Base-by-base conservation (phyloP, 2,329 filamentous ascomycete genomes). In the Penicillium sp. region DNA sequence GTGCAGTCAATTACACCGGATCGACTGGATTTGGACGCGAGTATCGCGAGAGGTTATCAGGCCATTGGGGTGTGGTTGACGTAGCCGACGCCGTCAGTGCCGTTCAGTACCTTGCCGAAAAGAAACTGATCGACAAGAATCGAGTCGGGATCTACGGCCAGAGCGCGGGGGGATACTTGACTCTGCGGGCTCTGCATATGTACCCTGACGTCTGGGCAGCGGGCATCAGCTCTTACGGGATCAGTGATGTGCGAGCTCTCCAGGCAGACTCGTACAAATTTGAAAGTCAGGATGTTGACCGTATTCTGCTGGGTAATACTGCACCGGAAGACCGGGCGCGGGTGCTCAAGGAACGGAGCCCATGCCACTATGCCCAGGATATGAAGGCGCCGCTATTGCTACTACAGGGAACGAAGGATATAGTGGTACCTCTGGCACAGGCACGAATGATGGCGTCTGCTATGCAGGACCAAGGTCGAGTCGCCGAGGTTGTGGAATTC, bases 371-470 rank as follows among this genome's bases (percentile, higher is more conserved):
- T 45, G 79, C 76, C 0, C 69, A 75, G n/a, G 70, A 72, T 46
- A 81, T 83, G 47, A 69, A 67, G 32, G 68, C 77, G 2, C 80
- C 81, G 1, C 61, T 86, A 18, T 64, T 85, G 29, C 66, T 87
- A n/a, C 58, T 86, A 4, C 80, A 85, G 18, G 84, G 84, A 0
- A 74, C 73, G 2, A 69, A 69, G 3, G 84, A 87, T 58, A 78
- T 77, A 33, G 77, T 86, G 1, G 84, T 86, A 13, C 84, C 83
- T 0, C 64, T 81, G n/a, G 72, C 76, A 13, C 84, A 87, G 62
- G 80, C 80, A 2, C 68, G 75, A 26, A 74, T 79, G 46, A 81
- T 87, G 65, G 75, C 79, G 8, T 65, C 68, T 33, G 72, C 73
- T n/a, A 70, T 83, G 18, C 65, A 65, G 45, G 58, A 64, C 8